Evolutionary conservation across 257 asterid species (phyloP).

Genomic region (Misopates orontium): DNA sequence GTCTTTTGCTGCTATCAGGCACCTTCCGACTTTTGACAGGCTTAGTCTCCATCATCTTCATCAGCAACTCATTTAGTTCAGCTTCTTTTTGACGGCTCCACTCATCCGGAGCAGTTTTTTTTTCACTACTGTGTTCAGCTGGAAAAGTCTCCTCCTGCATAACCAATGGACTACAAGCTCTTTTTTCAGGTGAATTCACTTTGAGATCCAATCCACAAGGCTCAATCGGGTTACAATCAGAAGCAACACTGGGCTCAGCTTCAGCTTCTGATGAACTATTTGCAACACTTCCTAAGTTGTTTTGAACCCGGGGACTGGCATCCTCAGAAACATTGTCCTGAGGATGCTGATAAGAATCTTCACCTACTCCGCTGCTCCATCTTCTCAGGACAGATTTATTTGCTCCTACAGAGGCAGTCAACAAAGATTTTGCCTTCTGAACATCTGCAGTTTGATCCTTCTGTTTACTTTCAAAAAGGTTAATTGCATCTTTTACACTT

Average conservation of each 20-base stretch:
- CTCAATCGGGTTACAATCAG: conserved; percentile 32
- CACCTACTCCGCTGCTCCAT: conserved; percentile 90
- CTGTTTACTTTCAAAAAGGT: conserved; percentile 91
- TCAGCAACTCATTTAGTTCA: conserved; percentile 77
- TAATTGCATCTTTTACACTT: conserved; percentile 95
- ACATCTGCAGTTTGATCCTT: conserved; percentile 58
- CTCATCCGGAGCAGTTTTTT: conserved; percentile 61
- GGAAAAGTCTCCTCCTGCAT: conserved; percentile 44
- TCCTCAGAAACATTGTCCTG: conserved; percentile 41
- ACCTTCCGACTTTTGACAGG: conserved; percentile 52
- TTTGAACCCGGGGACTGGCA: conserved; percentile 35
- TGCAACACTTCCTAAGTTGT: conserved; percentile 28
- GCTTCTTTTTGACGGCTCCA: conserved; percentile 95
- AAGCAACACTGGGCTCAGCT: conserved; percentile 33
- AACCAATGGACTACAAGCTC: conserved; percentile 30
- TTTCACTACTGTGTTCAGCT: conserved; percentile 41
- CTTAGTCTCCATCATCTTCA: conserved; percentile 91
- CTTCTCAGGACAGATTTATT: conserved; percentile 86
- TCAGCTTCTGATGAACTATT: conserved; percentile 38
- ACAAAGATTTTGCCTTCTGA: conserved; percentile 55
- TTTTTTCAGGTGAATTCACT: conserved; percentile 39
- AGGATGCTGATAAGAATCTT: conserved; percentile 40
- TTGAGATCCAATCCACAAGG: conserved; percentile 38
- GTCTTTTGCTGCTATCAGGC: conserved; percentile 52
- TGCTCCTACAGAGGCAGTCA: conserved; percentile 54